Evolutionary conservation across 2,329 filamentous ascomycete genomes (phyloP), one percentile per base, ranked within the genome.

Genomic region (Sordariomycetes sp.): DNA sequence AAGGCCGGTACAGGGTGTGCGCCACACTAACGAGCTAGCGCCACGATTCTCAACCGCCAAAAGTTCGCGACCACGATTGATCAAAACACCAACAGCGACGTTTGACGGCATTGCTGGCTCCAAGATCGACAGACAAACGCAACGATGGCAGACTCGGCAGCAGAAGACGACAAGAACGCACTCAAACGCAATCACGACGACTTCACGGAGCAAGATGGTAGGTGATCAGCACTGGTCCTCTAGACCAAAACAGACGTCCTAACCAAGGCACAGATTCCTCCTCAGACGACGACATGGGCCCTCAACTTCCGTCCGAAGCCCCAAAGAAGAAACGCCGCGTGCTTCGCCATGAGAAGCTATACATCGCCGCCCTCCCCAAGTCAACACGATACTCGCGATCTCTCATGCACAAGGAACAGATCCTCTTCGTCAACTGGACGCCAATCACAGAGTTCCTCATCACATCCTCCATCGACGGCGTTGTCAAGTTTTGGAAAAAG

Each of bases 401-500:
- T 30, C 69, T 98, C 50, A 98, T 98, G 93, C 92, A 98, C 71
- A 88, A 90, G 63, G 92, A 98, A 46, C 87, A 94, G 61, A 63
- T 98, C 32, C 75, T 82, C 37, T 96, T 88, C 50, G 75, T 86
- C 42, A 93, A 81, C 10, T 79, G 94, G 55, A 94, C 93, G 2
- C 88, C 88, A 1, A 66, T 82, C 39, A 95, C 90, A 39, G 92
- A 96, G 46, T 98, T 98, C 53, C 68, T 98, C 24, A 92, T 98
- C 42, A 98, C 92, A 2, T 86, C 84, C 40, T 96, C 92, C 0
- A 64, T 85, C 28, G 92, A 98, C 53, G 93, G 93, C n/a, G 82
- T 90, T 1, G 90, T 96, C 46, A 98, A 98, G 59, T 98, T 98
- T 57, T 98, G 92, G 92, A 98, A 98, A 65, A 98, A 98, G 64